A percentile compares a stretch with the other conserved stretches of the same genome.
Evolutionary conservation across 2,329 filamentous ascomycete species (phyloP).

Genomic region (Thielaviopsis cerberus): DNA sequence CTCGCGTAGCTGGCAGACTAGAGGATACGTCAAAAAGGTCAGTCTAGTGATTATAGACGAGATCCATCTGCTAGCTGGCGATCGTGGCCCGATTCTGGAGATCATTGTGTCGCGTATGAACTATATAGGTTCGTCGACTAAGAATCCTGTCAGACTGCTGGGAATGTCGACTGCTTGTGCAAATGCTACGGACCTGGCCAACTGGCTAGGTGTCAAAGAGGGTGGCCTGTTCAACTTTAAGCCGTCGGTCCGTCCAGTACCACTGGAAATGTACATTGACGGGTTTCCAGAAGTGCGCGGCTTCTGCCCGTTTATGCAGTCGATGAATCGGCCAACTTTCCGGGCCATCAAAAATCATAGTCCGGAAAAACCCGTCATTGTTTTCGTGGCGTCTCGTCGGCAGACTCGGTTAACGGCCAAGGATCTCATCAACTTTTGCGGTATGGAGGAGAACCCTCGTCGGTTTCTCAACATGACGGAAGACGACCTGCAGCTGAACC

Average conservation of each 20-base stretch:
- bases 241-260: constrained; percentile 89
- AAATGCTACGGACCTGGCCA: constrained; percentile 81
- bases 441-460: constrained; percentile 93
- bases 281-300: constrained; percentile 89
- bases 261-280: constrained; percentile 90
- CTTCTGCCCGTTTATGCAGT: constrained; percentile 96
- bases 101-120: constrained; percentile 95
- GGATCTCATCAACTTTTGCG: constrained; percentile 90
- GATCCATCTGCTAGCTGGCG: constrained; percentile 90
- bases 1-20: constrained; percentile 93
- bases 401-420: constrained; percentile 91
- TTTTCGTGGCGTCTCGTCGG: constrained; percentile 87
- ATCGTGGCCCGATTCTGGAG: constrained; percentile 90
- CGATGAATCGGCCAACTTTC: constrained; percentile 95
- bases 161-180: constrained; percentile 99
- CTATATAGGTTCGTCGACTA: constrained; percentile 88
- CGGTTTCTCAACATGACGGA: constrained; percentile 88
- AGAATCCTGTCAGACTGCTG: constrained; percentile 70
- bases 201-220: constrained; percentile 83
- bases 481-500: constrained; percentile 74
- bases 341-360: constrained; percentile 92
- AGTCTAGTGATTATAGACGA: constrained; percentile 96
- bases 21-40: constrained; percentile 87
- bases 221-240: constrained; percentile 92
- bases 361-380: constrained; percentile 90